A percentile compares a stretch with the other conserved stretches of the same genome.
Evolutionary conservation across 768 basidiomycete species (phyloP).

Genomic region (Termitomyces eurrhizus): DNA sequence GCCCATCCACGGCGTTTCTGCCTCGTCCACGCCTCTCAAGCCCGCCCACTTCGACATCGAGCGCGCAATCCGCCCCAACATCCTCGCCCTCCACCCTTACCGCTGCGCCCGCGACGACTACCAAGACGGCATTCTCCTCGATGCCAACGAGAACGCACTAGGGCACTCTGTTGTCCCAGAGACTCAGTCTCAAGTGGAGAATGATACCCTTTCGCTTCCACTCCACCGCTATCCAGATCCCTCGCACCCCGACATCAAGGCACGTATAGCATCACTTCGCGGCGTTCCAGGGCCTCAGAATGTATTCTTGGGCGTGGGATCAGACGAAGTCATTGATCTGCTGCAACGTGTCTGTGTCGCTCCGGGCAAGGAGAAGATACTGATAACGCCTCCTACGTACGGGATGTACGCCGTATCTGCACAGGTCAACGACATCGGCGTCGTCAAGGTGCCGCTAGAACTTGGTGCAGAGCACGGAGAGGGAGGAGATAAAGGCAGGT

Average conservation of each 20-base stretch:
- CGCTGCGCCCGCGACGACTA: constrained; percentile 97
- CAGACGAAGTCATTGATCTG: constrained; percentile 94
- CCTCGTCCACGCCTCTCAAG: constrained; percentile 36
- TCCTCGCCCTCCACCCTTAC: constrained; percentile 88
- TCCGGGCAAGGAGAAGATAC: constrained; percentile 76
- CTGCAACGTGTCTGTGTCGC: constrained; percentile 86
- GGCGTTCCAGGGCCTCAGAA: constrained; percentile 58
- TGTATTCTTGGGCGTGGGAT: constrained; percentile 94
- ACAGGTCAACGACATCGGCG: constrained; percentile 87
- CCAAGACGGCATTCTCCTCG: constrained; percentile 83
- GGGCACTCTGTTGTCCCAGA: constrained; percentile 70
- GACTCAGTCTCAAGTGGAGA: constrained; percentile 23
- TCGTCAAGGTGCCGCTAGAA: constrained; percentile 75
- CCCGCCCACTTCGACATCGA: constrained; percentile 87
- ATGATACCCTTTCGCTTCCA: constrained; percentile 42
- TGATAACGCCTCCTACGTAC: constrained; percentile 93
- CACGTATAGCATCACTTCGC: constrained; percentile 69
- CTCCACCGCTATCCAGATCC: constrained; percentile 96
- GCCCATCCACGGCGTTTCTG: constrained; percentile 61
- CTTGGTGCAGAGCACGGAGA: constrained; percentile 58
- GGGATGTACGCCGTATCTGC: constrained; percentile 97
- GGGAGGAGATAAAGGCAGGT: constrained; percentile 67
- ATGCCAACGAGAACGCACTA: constrained; percentile 96
- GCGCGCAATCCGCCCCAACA: constrained; percentile 86
- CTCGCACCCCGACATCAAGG: constrained; percentile 75